Percentiles rank a stretch among this genome's conserved stretches.
phyloP scores from a whole-genome alignment of 2,329 filamentous ascomycete genomes.

The Xylaria sp. region DNA sequence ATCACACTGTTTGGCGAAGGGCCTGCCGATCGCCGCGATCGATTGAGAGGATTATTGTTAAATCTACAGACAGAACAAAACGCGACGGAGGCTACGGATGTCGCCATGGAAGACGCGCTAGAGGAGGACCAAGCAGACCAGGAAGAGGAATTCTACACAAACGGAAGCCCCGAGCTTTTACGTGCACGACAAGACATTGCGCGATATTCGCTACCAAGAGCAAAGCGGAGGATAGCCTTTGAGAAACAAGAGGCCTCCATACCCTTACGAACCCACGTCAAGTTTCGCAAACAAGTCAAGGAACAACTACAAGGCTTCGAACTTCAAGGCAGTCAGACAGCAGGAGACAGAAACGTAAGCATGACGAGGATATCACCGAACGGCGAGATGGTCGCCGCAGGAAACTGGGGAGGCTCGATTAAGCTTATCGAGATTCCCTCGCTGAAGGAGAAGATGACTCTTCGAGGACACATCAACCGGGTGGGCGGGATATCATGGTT shows the following conservation, averaged over 20 bases:
- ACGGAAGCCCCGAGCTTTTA: slow-evolving; percentile 75
- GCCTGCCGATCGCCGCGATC: slow-evolving; percentile 81
- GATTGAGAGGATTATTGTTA: slow-evolving; percentile 81
- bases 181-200: slow-evolving; percentile 81
- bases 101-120: slow-evolving; percentile 64
- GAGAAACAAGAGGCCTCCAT: slow-evolving; percentile 84
- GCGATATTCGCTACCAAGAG: slow-evolving; percentile 80
- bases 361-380: slow-evolving; percentile 91
- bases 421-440: slow-evolving; percentile 85
- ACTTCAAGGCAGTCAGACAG: slow-evolving; percentile 90
- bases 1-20: slow-evolving; percentile 95
- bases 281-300: slow-evolving; percentile 88
- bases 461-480: slow-evolving; percentile 86
- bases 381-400: slow-evolving; percentile 81
- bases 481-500: slow-evolving; percentile 92
- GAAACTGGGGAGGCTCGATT: slow-evolving; percentile 91
- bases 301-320: slow-evolving; percentile 83
- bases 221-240: slow-evolving; percentile 75
- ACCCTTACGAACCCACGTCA: slow-evolving; percentile 86
- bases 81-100: slow-evolving; percentile 59
- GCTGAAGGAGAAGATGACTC: slow-evolving; percentile 74
- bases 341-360: slow-evolving; percentile 87
- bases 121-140: slow-evolving; percentile 72
- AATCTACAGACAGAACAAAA: slow-evolving; percentile 71
- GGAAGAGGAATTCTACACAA: slow-evolving; percentile 95